These are phyloP conservation scores for Trichoderma reesei DNA, from an alignment of 495 filamentous ascomycete species.

Conservation along the genomic window DNA sequence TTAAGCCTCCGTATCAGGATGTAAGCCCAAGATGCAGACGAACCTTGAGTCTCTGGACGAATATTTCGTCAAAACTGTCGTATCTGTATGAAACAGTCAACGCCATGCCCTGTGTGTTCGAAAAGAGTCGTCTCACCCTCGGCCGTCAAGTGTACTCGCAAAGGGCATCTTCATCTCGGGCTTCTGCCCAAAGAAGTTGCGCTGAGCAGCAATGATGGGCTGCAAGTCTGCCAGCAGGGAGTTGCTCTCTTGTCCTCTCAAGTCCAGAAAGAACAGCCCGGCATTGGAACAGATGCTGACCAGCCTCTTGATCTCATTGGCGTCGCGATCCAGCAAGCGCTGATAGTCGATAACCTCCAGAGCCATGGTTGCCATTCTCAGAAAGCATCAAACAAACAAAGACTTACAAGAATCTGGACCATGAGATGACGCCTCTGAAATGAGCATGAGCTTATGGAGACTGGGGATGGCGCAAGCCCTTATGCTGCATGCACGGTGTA, in stretches of 20 bases:
- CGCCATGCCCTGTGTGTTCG: background rate
- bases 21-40: background rate
- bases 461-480: background rate
- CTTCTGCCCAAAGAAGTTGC: conserved; percentile 2
- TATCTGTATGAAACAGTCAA: background rate
- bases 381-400: background rate
- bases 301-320: background rate
- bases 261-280: conserved; percentile 1
- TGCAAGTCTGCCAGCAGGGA: background rate
- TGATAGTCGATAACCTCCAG: background rate
- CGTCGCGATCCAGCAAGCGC: background rate
- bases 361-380: background rate
- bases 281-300: background rate
- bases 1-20: background rate
- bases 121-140: background rate
- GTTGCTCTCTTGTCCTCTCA: background rate
- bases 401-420: background rate
- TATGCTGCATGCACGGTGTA: background rate
- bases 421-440: background rate
- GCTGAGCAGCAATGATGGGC: background rate
- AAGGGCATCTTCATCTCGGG: background rate
- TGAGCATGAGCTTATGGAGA: background rate
- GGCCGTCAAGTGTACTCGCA: background rate
- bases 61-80: background rate
- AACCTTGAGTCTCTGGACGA: background rate